Evolutionary conservation across 2,329 filamentous ascomycete genomes (phyloP), one percentile per base, ranked within the genome.

Genomic region (Aspergillus alliaceus): DNA sequence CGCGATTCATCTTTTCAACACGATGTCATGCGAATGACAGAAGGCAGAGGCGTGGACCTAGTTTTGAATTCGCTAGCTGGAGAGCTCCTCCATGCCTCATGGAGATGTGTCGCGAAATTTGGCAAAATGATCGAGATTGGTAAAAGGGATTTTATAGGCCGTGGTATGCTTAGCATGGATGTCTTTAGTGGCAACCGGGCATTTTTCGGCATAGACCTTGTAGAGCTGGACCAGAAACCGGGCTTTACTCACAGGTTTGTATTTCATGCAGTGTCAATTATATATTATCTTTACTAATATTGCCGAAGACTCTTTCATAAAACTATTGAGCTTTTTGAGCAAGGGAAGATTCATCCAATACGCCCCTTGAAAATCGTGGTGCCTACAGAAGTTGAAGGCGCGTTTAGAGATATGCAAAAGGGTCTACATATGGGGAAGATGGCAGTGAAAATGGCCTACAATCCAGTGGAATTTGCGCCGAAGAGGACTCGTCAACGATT

Each of bases 401-500:
- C 78, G 0, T 79, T 82, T 59, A 65, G 76, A 0, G 68, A 66
- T 35, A 75, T 82, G 73, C 76, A 80, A 53, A 67, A 65, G 2
- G 78, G 77, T 1, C 65, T 68, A 1, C 78, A 81, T 57, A 75
- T 79, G 15, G 79, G 78, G 0, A 81, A 81, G 54, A 75, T 81
- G 14, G 70, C 80, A 6, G 47, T 56, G 18, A 57, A 35, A 22
- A 62, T 62, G 57, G 59, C 59, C 37, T 57, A 31, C 44, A 39
- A 12, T 39, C 1, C 18, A n/a, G 37, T 22, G 3, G 1, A 12
- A 11, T 39, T 39, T 20, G 7, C 8, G 37, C 37, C 11, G 4
- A 22, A 1, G 3, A 39, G 18, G 4, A 22, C 18, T 12, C 37
- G 37, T 12, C 37, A 39, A 12, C 7, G 12, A 1, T 22, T 39